Percentiles rank a stretch among this genome's conserved stretches.
phyloP scores from a whole-genome alignment of 202 grass and related monocot species.

The Zizania palustris region DNA sequence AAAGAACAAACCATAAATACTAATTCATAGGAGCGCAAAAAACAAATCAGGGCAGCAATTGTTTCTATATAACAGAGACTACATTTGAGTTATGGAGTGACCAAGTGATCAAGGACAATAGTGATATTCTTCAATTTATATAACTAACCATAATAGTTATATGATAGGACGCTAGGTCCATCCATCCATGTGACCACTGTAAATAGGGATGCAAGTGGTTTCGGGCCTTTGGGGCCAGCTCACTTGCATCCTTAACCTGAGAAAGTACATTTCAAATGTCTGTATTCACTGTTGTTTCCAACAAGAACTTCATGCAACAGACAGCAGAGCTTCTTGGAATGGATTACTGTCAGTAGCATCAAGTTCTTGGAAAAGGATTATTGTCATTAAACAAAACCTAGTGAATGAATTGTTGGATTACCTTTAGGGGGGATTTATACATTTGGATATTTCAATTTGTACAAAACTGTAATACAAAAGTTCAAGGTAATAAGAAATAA shows the following conservation, averaged over 20 bases:
- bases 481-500: not conserved
- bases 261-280: not conserved
- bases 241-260: not conserved
- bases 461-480: too few relatives aligned
- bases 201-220: too few relatives aligned
- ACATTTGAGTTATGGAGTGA: not conserved
- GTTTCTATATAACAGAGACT: not conserved
- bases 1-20: constrained; percentile 6
- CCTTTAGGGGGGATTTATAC: too few relatives aligned
- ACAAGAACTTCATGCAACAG: not conserved
- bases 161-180: too few relatives aligned
- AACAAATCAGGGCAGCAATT: not conserved
- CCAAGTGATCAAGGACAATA: not conserved
- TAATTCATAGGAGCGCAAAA: constrained; percentile 19
- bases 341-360: not conserved
- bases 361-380: not conserved
- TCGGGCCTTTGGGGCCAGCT: too few relatives aligned
- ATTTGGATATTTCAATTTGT: too few relatives aligned
- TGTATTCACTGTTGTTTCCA: not conserved
- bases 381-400: not conserved
- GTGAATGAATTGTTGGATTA: too few relatives aligned
- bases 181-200: not conserved
- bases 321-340: not conserved
- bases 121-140: constrained; percentile 8
- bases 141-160: constrained; percentile 1